Evolutionary conservation across 306 rosid genomes (phyloP), one percentile per base, ranked within the genome.

Genomic region (Sechiopsis laciniata): DNA sequence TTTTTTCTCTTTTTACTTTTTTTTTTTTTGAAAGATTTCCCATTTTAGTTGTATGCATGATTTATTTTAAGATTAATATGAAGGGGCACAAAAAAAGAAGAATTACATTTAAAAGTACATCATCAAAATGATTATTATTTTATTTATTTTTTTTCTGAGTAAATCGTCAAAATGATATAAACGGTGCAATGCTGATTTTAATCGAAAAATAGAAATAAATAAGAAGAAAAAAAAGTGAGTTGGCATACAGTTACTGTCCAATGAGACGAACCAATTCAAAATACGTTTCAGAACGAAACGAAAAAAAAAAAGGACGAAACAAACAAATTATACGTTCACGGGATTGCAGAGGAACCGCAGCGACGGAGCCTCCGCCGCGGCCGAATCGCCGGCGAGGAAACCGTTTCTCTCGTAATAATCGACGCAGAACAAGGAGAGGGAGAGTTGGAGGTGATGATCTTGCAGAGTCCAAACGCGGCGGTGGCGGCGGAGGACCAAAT

Each of bases 401-500:
- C 78, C 74, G 11, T 74, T 75, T 42, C 76, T 74, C 80, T 86
- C 90, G 58, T 86, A 86, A 74, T 79, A 86, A 57, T 86, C 90
- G 10, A 94, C 82, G 78, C 95, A 94, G 75, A 89, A 94, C 80
- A 94, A 52, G 0, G 98, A 94, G 62, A 90, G 91, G 0, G 97
- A 94, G 57, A 94, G 98, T 74, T 94, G 96, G 15, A 59, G n/a
- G 22, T 87, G 85, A 72, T 86, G 91, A 72, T 86, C 91, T 62
- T 89, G 87, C 29, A 89, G 84, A 50, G 87, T 87, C 97, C 94
- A 85, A 21, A 81, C 86, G 6, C 88, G 80, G 51, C 80, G 58
- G 51, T n/a, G n/a, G n/a, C n/a, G n/a, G n/a, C n/a, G n/a, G n/a
- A 80, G 59, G 11, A 85, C 84, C 24, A 84, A 67, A 55, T 75